Evolutionary conservation across 2,329 filamentous ascomycete genomes (phyloP).

Genomic region (Calcarisporium arbuscula): DNA sequence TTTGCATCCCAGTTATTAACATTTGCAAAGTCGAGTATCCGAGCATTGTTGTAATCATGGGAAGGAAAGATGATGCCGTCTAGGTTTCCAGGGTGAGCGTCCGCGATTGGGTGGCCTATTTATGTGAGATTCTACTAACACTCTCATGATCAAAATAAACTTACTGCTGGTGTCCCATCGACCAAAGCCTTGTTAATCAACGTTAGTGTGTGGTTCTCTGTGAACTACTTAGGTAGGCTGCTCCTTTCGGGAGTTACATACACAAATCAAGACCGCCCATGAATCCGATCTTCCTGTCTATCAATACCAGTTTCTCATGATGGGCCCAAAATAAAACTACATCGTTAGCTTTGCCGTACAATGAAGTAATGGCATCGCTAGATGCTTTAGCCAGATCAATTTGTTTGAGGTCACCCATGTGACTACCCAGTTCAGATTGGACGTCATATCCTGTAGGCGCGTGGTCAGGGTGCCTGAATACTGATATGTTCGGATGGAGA

Average conservation of each 20-base stretch:
- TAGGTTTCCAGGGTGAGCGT: constrained; percentile 73
- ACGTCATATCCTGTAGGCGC: constrained; percentile 65
- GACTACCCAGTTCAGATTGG: constrained; percentile 60
- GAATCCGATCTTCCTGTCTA: constrained; percentile 75
- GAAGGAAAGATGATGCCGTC: constrained; percentile 76
- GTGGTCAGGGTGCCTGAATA: constrained; percentile 90
- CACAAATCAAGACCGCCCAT: constrained; percentile 89
- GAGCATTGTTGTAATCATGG: constrained; percentile 89
- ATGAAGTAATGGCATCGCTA: constrained; percentile 63
- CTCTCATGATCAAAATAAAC: constrained; percentile 9
- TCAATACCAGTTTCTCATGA: constrained; percentile 81
- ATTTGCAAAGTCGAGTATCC: constrained; percentile 74
- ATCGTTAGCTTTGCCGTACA: constrained; percentile 78
- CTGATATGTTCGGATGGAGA: constrained; percentile 76
- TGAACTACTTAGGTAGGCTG: not conserved
- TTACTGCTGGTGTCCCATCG: constrained; percentile 77
- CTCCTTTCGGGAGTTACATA: too few relatives aligned
- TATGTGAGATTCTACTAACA: constrained; percentile 9
- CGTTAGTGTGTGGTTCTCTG: rapidly evolving
- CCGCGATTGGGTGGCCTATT: constrained; percentile 67
- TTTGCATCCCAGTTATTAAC: constrained; percentile 78
- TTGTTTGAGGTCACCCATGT: constrained; percentile 42
- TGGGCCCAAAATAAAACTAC: constrained; percentile 88
- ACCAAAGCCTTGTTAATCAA: constrained; percentile 63
- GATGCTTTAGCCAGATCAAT: constrained; percentile 59